Conservation (phyloP, 805 yeast species). For the Candida boleticola region DNA sequence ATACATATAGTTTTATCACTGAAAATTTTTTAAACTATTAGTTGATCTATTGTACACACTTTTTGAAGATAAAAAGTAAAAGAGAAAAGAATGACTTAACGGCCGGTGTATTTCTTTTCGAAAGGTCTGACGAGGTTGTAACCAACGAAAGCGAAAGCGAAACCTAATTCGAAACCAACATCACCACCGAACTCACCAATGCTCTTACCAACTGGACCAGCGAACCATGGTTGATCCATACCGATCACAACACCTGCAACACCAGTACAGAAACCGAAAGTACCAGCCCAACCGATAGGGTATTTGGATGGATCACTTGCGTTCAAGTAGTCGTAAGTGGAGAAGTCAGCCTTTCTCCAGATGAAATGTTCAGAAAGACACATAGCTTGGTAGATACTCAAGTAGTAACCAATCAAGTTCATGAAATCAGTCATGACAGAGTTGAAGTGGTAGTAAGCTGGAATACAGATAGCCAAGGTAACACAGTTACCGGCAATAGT, state of each 20-base stretch:
- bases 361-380: constrained; percentile 79
- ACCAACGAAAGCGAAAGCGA: constrained; percentile 62
- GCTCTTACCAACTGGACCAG: constrained; percentile 60
- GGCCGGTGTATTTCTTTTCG: constrained; percentile 54
- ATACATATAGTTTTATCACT: no score
- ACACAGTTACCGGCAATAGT: constrained; percentile 71
- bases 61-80: no score
- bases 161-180: constrained; percentile 79
- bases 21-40: no score
- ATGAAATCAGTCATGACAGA: constrained; percentile 79
- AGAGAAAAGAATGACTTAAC: no score
- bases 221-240: constrained; percentile 84
- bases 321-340: constrained; percentile 60
- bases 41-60: no score
- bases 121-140: constrained; percentile 58
- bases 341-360: constrained; percentile 60
- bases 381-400: constrained; percentile 80
- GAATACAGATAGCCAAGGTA: constrained; percentile 83
- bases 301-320: constrained; percentile 56
- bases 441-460: constrained; percentile 76
- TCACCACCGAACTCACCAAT: constrained; percentile 79
- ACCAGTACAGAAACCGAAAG: constrained; percentile 76
- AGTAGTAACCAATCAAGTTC: constrained; percentile 89
- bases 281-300: constrained; percentile 80
- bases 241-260: constrained; percentile 84